Evolutionary conservation across 805 yeast species (phyloP).

Genomic region (Lipomyces anomalus): DNA sequence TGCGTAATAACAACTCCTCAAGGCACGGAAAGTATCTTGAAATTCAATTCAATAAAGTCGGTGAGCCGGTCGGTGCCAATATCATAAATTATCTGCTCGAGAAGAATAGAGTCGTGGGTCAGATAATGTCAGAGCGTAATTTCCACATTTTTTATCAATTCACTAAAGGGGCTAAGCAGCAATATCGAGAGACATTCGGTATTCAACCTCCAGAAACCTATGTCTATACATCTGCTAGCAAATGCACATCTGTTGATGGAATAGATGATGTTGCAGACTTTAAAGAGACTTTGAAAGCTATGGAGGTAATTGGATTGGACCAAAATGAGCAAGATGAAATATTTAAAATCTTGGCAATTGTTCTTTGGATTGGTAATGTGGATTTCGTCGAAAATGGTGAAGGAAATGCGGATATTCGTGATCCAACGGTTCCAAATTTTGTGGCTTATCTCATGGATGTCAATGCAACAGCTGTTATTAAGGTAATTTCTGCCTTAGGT

Average conservation of each 20-base stretch:
- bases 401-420: conserved; percentile 78
- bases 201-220: conserved; percentile 93
- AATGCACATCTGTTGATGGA: conserved; percentile 79
- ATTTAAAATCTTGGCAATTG: conserved; percentile 74
- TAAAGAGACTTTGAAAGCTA: conserved; percentile 74
- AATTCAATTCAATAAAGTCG: conserved; percentile 72
- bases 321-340: conserved; percentile 85
- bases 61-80: conserved; percentile 91
- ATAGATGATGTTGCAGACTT: conserved; percentile 80
- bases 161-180: conserved; percentile 82
- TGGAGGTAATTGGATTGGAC: conserved; percentile 77
- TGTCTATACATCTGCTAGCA: conserved; percentile 77
- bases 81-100: conserved; percentile 92
- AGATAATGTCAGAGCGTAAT: conserved; percentile 84
- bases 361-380: conserved; percentile 92
- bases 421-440: conserved; percentile 85
- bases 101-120: conserved; percentile 95
- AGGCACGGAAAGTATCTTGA: conserved; percentile 92
- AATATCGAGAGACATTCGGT: conserved; percentile 77
- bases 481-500: too few relatives aligned
- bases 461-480: conserved; percentile 55
- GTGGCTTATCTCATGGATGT: conserved; percentile 89
- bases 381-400: conserved; percentile 79
- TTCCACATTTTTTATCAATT: conserved; percentile 96
- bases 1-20: conserved; percentile 82